A percentile compares a stretch with the other conserved stretches of the same genome.
These are phyloP conservation scores for Solanum hybrid DNA, from an alignment of 305 asterid species.

Conservation along the genomic window DNA sequence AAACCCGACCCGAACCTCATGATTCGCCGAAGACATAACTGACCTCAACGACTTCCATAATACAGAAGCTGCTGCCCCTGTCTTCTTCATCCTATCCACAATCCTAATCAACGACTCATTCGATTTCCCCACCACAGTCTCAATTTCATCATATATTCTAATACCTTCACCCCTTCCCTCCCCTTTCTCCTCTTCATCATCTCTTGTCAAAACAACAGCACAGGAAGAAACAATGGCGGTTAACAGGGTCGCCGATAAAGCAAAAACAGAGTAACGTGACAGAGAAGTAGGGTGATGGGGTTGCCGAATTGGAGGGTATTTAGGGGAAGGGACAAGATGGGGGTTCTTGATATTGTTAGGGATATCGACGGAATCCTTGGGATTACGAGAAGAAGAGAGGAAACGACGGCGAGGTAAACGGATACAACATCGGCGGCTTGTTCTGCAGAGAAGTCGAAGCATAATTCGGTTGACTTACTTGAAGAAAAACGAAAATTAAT, in stretches of 20 bases:
- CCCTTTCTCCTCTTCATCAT: constrained; percentile 3
- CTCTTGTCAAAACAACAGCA: constrained; percentile 16
- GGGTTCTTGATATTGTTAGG: constrained; percentile 19
- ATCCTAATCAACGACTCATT: constrained; percentile 43
- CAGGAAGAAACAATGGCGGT: constrained; percentile 33
- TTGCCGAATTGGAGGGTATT: constrained; percentile 28
- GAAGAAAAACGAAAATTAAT: neutral
- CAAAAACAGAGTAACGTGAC: constrained; percentile 26
- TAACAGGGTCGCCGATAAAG: constrained; percentile 34
- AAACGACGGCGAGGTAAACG: constrained; percentile 39
- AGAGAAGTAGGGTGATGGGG: constrained; percentile 14
- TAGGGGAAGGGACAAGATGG: constrained; percentile 15
- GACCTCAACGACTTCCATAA: constrained; percentile 88
- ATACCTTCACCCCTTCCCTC: neutral
- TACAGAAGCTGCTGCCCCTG: constrained; percentile 83
- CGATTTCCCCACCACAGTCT: constrained; percentile 40
- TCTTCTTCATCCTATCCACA: constrained; percentile 57
- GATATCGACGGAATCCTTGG: constrained; percentile 20
- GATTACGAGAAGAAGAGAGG: constrained; percentile 20
- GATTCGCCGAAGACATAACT: constrained; percentile 84
- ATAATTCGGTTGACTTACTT: constrained; percentile 18
- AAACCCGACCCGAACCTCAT: constrained; percentile 86
- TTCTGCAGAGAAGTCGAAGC: constrained; percentile 38
- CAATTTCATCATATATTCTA: constrained; percentile 37
- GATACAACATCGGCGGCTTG: constrained; percentile 32